phyloP scores from a whole-genome alignment of 192 early-diverging fungal genomes.

The Coemansia sp. region DNA sequence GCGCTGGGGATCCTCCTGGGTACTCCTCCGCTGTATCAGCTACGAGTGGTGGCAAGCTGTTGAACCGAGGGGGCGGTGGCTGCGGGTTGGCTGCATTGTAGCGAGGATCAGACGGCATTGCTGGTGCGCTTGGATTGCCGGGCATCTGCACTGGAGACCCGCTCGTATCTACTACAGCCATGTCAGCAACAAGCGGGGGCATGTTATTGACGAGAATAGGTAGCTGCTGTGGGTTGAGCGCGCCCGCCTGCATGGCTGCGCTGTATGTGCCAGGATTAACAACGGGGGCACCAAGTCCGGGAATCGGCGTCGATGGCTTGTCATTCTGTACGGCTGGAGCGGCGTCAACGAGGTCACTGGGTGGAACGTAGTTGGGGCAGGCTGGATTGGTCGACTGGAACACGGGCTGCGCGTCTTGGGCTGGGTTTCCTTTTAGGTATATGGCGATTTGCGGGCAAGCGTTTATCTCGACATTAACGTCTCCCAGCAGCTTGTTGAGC shows the following conservation, averaged over 20 bases:
- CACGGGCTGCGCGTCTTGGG: not conserved
- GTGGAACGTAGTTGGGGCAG: conserved; percentile 45
- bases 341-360: not conserved
- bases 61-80: not conserved
- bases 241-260: not conserved
- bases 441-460: conserved; percentile 25
- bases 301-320: not conserved
- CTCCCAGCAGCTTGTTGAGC: conserved; percentile 30
- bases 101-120: no score
- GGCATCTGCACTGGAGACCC: not conserved
- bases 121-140: not conserved
- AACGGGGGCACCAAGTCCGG: not conserved
- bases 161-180: not conserved
- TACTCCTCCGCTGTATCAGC: not conserved
- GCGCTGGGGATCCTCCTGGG: not conserved
- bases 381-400: conserved; percentile 39
- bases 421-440: not conserved
- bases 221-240: not conserved
- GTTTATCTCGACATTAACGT: conserved; percentile 29
- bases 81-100: not conserved
- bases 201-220: not conserved
- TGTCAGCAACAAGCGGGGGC: not conserved
- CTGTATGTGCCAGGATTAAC: not conserved
- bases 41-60: not conserved
- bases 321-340: not conserved